phyloP scores from a whole-genome alignment of 1,284 basidiomycete species.

The Sporisorium exsertum region DNA sequence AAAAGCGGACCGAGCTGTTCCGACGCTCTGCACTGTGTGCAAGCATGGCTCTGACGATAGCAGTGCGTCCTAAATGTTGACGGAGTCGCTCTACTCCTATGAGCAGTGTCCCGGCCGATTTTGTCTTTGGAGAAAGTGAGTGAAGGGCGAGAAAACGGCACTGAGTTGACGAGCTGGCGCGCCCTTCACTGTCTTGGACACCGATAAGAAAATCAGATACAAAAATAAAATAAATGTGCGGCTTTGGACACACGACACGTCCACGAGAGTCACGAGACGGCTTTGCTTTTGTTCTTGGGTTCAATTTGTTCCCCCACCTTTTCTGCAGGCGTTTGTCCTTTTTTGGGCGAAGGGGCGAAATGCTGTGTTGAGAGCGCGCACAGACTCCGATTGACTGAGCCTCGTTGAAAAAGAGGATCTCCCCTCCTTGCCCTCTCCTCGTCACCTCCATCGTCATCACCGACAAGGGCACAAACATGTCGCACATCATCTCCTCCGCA shows the following conservation, averaged over 20 bases:
- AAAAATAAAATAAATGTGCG: not conserved
- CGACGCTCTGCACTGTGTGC: not conserved
- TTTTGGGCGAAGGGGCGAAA: not conserved
- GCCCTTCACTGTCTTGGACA: constrained; percentile 6
- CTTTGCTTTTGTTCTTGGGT: not conserved
- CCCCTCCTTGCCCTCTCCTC: not conserved
- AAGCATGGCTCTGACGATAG: not conserved
- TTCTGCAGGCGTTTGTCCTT: not conserved
- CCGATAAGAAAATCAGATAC: constrained; percentile 8
- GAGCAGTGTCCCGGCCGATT: too few relatives aligned
- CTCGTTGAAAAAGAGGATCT: not conserved
- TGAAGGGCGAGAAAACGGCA: too few relatives aligned
- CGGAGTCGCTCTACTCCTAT: too few relatives aligned
- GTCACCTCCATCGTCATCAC: not conserved
- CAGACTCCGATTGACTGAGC: not conserved
- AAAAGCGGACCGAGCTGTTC: not conserved
- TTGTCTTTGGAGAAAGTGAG: too few relatives aligned
- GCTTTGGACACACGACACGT: constrained; percentile 5
- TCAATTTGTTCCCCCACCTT: not conserved
- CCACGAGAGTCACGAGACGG: not conserved
- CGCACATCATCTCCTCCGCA: constrained; percentile 53
- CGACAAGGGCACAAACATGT: constrained; percentile 20
- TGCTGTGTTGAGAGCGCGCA: not conserved
- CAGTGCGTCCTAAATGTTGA: too few relatives aligned
- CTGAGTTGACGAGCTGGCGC: not conserved